Conservation (phyloP, 2,329 filamentous ascomycete genomes). For the Emmonsiellopsis sp. region DNA sequence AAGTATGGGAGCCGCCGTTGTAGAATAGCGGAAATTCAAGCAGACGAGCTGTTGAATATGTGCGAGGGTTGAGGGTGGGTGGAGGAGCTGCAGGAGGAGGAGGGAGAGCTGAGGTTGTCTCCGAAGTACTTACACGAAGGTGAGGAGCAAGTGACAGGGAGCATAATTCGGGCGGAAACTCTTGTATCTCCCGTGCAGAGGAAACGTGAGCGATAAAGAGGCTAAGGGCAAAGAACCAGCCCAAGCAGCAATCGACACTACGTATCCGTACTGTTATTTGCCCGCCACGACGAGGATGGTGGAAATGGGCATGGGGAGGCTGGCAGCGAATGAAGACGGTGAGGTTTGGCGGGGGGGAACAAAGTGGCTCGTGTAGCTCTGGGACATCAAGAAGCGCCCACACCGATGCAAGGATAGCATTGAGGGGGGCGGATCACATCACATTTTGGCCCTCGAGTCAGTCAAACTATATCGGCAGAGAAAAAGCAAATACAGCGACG, state of each 20-base stretch:
- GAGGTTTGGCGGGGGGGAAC: not conserved
- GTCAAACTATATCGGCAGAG: not conserved
- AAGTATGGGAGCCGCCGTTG: not conserved
- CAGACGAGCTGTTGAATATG: not conserved
- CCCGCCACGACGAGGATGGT: not conserved
- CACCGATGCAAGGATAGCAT: not conserved
- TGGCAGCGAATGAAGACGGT: constrained; percentile 2
- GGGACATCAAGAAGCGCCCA: not conserved
- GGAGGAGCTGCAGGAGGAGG: not conserved
- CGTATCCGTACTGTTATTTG: constrained; percentile 1
- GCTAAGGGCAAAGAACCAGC: not conserved
- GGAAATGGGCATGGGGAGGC: not conserved
- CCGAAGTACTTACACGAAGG: not conserved
- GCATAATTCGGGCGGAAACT: not conserved
- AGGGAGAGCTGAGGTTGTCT: not conserved
- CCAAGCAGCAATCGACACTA: not conserved
- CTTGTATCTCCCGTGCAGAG: not conserved
- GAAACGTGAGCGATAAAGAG: not conserved
- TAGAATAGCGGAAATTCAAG: not conserved
- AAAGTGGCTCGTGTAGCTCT: constrained; percentile 4
- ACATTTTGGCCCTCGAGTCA: not conserved
- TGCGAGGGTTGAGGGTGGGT: not conserved
- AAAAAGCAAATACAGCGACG: constrained; percentile 2
- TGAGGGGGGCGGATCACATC: not conserved
- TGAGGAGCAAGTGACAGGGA: not conserved